phyloP scores from a whole-genome alignment of 2,329 filamentous ascomycete species.

The Tolypocladium capitatum region DNA sequence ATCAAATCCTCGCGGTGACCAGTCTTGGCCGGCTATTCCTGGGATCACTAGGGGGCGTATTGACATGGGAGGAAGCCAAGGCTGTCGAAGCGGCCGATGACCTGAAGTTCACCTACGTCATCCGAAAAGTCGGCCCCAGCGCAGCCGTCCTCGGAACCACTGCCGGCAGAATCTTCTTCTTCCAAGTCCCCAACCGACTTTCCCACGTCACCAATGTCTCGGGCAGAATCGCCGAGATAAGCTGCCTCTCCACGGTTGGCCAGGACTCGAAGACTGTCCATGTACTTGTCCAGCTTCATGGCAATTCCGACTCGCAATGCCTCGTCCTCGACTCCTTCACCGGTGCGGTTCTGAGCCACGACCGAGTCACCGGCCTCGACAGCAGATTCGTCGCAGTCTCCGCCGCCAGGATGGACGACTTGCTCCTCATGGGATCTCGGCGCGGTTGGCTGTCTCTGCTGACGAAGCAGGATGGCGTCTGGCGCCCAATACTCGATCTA shows the following conservation, averaged over 20 bases:
- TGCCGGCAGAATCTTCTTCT: constrained; percentile 34
- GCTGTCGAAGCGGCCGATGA: constrained; percentile 20
- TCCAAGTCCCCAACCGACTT: constrained; percentile 17
- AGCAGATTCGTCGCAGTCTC: constrained; percentile 36
- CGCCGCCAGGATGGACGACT: constrained; percentile 24
- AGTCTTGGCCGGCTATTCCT: constrained; percentile 47
- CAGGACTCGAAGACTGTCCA: constrained; percentile 9
- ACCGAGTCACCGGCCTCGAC: constrained; percentile 26
- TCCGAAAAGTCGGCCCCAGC: constrained; percentile 25
- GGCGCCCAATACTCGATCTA: constrained; percentile 17
- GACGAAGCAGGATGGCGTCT: constrained; percentile 11
- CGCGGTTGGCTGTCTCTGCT: constrained; percentile 32
- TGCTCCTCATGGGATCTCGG: constrained; percentile 41
- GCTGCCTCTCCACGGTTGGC: constrained; percentile 18
- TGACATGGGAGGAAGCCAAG: constrained; percentile 29
- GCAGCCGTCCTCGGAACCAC: constrained; percentile 35
- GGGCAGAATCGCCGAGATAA: constrained; percentile 39
- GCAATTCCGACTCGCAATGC: constrained; percentile 27
- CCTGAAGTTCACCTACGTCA: constrained; percentile 33
- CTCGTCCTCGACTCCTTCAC: constrained; percentile 24
- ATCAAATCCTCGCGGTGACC: constrained; percentile 41
- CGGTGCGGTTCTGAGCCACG: constrained; percentile 14
- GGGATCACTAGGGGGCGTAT: constrained; percentile 19
- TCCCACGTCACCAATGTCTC: constrained; percentile 23
- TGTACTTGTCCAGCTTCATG: constrained; percentile 33